These are phyloP conservation scores for Scheffersomyces ergatensis DNA, from an alignment of 805 yeast genomes.

Conservation along the genomic window DNA sequence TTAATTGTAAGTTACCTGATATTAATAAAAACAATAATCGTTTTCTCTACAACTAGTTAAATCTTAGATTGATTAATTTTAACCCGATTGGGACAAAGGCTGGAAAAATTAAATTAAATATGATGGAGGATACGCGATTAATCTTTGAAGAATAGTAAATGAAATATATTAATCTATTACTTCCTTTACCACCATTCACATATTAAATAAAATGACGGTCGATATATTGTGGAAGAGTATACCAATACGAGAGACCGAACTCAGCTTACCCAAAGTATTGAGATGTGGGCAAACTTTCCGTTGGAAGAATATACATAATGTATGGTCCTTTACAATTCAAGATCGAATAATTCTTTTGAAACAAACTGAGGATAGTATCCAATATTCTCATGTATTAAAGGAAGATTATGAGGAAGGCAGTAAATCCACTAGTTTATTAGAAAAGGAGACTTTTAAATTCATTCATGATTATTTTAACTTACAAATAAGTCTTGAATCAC, in stretches of 20 bases:
- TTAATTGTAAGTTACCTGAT: too few species aligned
- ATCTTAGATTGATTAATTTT: too few species aligned
- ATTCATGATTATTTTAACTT: constrained; percentile 72
- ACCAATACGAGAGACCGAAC: constrained; percentile 36
- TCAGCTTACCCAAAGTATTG: constrained; percentile 61
- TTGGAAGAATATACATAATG: constrained; percentile 63
- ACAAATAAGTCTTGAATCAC: constrained; percentile 46
- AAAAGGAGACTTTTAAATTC: constrained; percentile 37
- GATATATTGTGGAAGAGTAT: constrained; percentile 22
- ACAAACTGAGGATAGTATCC: constrained; percentile 53
- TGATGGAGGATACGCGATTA: background rate
- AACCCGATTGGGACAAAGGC: too few species aligned
- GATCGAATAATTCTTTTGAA: constrained; percentile 62
- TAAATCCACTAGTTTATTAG: constrained; percentile 2
- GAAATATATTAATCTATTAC: too few species aligned
- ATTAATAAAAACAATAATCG: too few species aligned
- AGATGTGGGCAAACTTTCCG: constrained; percentile 85
- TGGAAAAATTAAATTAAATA: too few species aligned
- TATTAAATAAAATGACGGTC: constrained; percentile 18
- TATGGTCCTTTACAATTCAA: constrained; percentile 64
- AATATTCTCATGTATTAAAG: constrained; percentile 46
- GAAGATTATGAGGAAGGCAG: constrained; percentile 5
- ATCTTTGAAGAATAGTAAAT: too few species aligned
- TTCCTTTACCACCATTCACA: too few species aligned
- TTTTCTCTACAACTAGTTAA: too few species aligned